These are phyloP conservation scores for Boletus sp. DNA, from an alignment of 768 basidiomycete species.

Conservation along the genomic window DNA sequence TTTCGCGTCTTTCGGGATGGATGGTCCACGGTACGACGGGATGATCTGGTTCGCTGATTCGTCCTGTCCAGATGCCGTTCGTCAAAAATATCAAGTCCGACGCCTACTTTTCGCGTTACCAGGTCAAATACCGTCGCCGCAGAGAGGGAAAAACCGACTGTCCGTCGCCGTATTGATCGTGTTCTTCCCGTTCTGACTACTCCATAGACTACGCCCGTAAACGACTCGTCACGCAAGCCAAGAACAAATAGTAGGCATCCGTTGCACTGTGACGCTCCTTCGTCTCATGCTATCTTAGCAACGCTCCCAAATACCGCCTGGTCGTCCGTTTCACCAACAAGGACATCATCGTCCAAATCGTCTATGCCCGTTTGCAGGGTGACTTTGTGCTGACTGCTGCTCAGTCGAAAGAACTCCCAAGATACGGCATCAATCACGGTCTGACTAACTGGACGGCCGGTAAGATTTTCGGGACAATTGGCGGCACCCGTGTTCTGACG, in stretches of 20 bases:
- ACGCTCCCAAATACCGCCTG: conserved; percentile 96
- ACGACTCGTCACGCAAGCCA: conserved; percentile 94
- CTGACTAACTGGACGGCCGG: conserved; percentile 99
- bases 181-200: conserved; percentile 6
- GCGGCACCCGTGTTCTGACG: not conserved
- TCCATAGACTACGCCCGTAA: conserved; percentile 91
- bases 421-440: conserved; percentile 97
- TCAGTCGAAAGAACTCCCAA: conserved; percentile 86
- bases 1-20: conserved; percentile 24
- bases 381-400: conserved; percentile 92
- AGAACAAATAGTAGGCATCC: conserved; percentile 90
- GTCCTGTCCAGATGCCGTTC: conserved; percentile 75
- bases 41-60: conserved; percentile 26
- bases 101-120: conserved; percentile 97
- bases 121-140: conserved; percentile 97
- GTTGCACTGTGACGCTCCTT: not conserved
- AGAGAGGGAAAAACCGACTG: conserved; percentile 99
- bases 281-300: conserved; percentile 44
- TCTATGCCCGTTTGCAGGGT: conserved; percentile 96
- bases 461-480: conserved; percentile 32
- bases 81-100: conserved; percentile 95
- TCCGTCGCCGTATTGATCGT: conserved; percentile 36
- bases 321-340: conserved; percentile 99
- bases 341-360: conserved; percentile 91
- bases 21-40: conserved; percentile 26